Evolutionary conservation across 345 rosid genomes (phyloP).

Genomic region (Draba incana): DNA sequence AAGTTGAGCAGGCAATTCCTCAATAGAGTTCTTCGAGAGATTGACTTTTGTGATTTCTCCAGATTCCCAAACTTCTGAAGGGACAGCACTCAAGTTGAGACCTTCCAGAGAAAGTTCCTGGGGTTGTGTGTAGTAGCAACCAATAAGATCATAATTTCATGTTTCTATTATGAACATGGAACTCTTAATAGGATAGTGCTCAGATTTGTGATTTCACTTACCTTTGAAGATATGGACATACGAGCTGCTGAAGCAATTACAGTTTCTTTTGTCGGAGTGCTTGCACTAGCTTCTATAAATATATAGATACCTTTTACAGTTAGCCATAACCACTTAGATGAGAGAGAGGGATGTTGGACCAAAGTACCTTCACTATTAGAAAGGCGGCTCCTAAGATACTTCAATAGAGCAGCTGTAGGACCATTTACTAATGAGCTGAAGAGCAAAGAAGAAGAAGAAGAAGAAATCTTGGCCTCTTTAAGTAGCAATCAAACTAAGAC

Average conservation of each 20-base stretch:
- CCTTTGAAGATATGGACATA: conserved; percentile 84
- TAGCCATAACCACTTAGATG: conserved; percentile 22
- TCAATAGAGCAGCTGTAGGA: conserved; percentile 82
- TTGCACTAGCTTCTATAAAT: conserved; percentile 59
- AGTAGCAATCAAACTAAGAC: conserved; percentile 28
- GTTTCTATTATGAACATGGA: not conserved
- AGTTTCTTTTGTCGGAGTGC: conserved; percentile 59
- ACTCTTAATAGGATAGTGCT: conserved; percentile 23
- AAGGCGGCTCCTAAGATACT: conserved; percentile 80
- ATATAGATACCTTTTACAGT: conserved; percentile 20
- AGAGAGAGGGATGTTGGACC: conserved; percentile 29
- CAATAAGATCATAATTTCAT: not conserved
- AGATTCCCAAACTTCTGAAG: conserved; percentile 85
- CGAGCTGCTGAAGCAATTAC: conserved; percentile 79
- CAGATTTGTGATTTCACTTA: conserved; percentile 34
- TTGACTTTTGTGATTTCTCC: conserved; percentile 70
- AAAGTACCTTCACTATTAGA: conserved; percentile 70
- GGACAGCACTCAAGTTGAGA: conserved; percentile 66
- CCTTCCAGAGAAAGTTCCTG: conserved; percentile 88
- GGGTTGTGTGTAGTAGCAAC: conserved; percentile 12
- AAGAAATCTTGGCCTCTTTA: conserved; percentile 14
- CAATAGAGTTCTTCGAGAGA: conserved; percentile 81
- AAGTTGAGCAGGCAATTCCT: conserved; percentile 76
- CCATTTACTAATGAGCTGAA: conserved; percentile 89
- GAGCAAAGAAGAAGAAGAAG: not conserved